Conservation (phyloP, 1,284 basidiomycete species). For the Cryptococcus hybrid region DNA sequence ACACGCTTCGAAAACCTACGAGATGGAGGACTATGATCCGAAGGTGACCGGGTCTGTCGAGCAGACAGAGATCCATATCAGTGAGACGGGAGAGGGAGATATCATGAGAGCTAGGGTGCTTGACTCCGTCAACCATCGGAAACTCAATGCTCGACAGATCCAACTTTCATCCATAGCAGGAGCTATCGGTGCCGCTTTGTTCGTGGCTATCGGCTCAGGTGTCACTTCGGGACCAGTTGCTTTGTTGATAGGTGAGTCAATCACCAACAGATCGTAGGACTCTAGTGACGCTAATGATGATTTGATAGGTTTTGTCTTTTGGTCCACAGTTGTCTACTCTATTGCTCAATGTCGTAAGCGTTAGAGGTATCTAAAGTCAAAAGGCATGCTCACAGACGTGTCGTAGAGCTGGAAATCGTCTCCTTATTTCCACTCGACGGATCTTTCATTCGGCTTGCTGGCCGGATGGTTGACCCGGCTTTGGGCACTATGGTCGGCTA, state of each 20-base stretch:
- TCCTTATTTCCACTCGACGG: constrained; percentile 25
- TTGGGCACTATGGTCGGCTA: constrained; percentile 23
- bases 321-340: constrained; percentile 20
- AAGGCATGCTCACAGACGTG: background rate
- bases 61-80: background rate
- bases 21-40: background rate
- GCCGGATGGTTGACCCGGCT: constrained; percentile 25
- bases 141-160: constrained; percentile 21
- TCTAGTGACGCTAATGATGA: background rate
- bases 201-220: constrained; percentile 25
- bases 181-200: constrained; percentile 25
- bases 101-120: constrained; percentile 1
- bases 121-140: constrained; percentile 14
- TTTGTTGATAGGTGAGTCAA: constrained; percentile 20
- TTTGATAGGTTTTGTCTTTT: constrained; percentile 15
- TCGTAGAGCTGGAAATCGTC: constrained; percentile 19
- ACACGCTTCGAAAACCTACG: background rate
- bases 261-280: background rate
- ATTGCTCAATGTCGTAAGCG: constrained; percentile 19
- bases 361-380: constrained; percentile 1
- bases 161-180: constrained; percentile 28
- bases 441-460: constrained; percentile 21
- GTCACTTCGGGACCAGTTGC: constrained; percentile 22
- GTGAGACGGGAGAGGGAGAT: constrained; percentile 1
- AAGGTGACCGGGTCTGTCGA: background rate